Evolutionary conservation across 495 filamentous ascomycete genomes (phyloP).

Genomic region (Penicillium maclennaniae): DNA sequence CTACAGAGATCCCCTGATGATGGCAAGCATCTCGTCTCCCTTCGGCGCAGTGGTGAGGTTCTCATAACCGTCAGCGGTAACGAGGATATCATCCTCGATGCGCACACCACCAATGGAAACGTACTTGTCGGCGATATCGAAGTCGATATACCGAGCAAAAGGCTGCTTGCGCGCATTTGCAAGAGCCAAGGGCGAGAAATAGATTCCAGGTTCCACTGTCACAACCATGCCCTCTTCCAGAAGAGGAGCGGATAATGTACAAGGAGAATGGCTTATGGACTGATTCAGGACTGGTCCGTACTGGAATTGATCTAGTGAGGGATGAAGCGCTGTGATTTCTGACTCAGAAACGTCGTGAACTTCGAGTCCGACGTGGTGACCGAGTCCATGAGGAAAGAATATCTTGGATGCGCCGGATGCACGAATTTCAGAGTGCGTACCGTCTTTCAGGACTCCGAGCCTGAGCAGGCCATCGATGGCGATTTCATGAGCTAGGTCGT

Average conservation of each 20-base stretch:
- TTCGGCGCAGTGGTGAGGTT: constrained; percentile 84
- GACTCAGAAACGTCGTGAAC: constrained; percentile 72
- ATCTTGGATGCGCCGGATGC: constrained; percentile 63
- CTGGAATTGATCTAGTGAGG: constrained; percentile 15
- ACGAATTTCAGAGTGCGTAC: constrained; percentile 60
- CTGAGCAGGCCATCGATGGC: constrained; percentile 64
- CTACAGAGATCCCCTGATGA: constrained; percentile 41
- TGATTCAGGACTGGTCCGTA: constrained; percentile 24
- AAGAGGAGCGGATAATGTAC: constrained; percentile 34
- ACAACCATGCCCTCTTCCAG: constrained; percentile 72
- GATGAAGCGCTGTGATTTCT: constrained; percentile 39
- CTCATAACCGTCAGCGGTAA: constrained; percentile 72
- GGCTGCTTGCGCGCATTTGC: constrained; percentile 66
- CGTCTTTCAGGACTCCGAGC: constrained; percentile 61
- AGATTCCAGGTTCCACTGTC: constrained; percentile 86
- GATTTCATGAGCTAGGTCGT: constrained; percentile 67
- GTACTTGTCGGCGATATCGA: constrained; percentile 64
- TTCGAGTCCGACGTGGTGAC: constrained; percentile 87
- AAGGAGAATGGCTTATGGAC: constrained; percentile 22
- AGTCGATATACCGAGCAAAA: constrained; percentile 69
- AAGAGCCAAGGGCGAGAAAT: constrained; percentile 87
- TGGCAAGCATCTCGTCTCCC: constrained; percentile 62
- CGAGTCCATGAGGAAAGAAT: constrained; percentile 90
- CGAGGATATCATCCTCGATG: constrained; percentile 87
- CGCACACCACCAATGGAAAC: constrained; percentile 80